Evolutionary conservation across 441 rosid genomes (phyloP), one percentile per base, ranked within the genome.

Genomic region (Erodium texanum): DNA sequence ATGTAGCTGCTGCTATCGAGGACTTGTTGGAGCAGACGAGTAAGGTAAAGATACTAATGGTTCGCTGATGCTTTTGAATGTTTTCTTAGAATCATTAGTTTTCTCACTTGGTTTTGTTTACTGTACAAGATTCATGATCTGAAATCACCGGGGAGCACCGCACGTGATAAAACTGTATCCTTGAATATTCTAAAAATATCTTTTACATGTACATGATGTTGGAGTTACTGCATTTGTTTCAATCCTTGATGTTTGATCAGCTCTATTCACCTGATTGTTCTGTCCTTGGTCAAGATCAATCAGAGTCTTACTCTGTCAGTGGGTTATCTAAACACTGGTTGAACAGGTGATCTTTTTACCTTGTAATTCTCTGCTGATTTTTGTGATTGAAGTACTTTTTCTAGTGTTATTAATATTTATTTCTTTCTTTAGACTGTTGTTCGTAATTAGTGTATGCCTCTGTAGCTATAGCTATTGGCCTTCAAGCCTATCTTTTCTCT

Each of bases 1-100:
- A 92, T 81, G 95, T 95, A 66, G 98, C 92, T 70, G 89, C 93
- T 82, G 89, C 86, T 45, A 95, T 92, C 75, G 99, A 92, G 87
- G 93, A 92, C 85, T 80, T 95, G 73, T 74, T 89, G 75, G 96
- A 87, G 92, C 93, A 90, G 85, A 86, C 98, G 32, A 87, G 89
- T 75, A 90, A 89, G 93, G 97, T 92, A 77, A 76, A 75, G 32
- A 23, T 65, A 74, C 38, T 75, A 56, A 63, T 75, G 43, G 32
- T 65, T 72, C 18, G 24, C 65, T 66, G 62, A 62, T 77, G 59
- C 68, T 70, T 71, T 65, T 68, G 66, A 7, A 54, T 68, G 64
- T 48, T 68, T 56, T 66, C 43, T 2, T 69, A 66, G 71, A 69
- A 68, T 64, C 63, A 56, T 76, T 74, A 71, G 76, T 61, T 66